These are phyloP conservation scores for Rutstroemia sydowiana DNA, from an alignment of 2,329 filamentous ascomycete genomes.

Conservation along the genomic window DNA sequence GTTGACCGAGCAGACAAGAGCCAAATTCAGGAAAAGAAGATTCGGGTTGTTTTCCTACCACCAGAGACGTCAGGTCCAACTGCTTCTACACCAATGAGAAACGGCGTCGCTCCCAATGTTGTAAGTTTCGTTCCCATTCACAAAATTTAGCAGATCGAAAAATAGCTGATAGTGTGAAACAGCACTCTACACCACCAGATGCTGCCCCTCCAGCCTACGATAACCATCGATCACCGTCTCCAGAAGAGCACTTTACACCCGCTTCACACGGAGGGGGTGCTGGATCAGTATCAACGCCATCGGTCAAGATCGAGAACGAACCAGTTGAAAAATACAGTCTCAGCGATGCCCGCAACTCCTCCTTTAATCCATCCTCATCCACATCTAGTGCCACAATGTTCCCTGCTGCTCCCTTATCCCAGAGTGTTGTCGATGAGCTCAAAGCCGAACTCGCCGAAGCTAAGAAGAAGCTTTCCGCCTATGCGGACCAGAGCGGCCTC, in stretches of 20 bases:
- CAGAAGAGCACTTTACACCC: slow-evolving; percentile 32
- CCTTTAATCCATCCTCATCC: slow-evolving; percentile 54
- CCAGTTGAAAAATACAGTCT: slow-evolving; percentile 30
- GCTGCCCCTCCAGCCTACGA: slow-evolving; percentile 41
- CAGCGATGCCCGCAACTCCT: slow-evolving; percentile 59
- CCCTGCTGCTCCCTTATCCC: slow-evolving; percentile 34
- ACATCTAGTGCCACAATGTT: slow-evolving; percentile 20
- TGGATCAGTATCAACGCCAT: slow-evolving; percentile 23
- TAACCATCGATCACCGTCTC: slow-evolving; percentile 50
- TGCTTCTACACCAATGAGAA: slow-evolving; percentile 25
- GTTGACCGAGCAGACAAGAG: slow-evolving; percentile 68
- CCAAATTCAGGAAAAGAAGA: slow-evolving; percentile 86
- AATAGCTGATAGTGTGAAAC: not conserved
- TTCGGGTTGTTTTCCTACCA: slow-evolving; percentile 78
- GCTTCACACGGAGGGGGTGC: slow-evolving; percentile 25
- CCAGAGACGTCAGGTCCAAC: slow-evolving; percentile 40
- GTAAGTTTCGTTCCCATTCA: slow-evolving; percentile 15
- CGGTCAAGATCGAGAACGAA: slow-evolving; percentile 38
- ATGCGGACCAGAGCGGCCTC: slow-evolving; percentile 65
- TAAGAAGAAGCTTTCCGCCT: slow-evolving; percentile 61
- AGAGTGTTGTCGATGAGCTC: slow-evolving; percentile 53
- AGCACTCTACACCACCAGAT: slow-evolving; percentile 21
- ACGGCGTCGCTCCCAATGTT: slow-evolving; percentile 17
- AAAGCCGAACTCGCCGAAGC: slow-evolving; percentile 69
- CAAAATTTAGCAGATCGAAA: not conserved